phyloP scores from a whole-genome alignment of 768 basidiomycete species.

The Strobilomyces dryophilus region DNA sequence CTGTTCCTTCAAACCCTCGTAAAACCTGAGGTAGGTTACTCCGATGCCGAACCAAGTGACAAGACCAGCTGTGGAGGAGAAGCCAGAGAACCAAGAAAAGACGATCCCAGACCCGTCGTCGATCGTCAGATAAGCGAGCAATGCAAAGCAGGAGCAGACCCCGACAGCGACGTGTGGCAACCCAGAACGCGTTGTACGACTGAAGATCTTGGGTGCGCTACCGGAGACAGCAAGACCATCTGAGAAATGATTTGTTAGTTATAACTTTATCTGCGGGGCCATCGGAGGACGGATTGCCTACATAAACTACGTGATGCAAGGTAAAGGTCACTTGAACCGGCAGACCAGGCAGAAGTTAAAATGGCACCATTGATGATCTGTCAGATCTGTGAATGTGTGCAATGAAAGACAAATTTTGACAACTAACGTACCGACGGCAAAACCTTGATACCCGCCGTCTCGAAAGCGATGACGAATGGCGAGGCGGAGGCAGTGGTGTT shows the following conservation, averaged over 20 bases:
- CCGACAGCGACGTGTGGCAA: constrained; percentile 42
- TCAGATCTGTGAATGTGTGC: not conserved
- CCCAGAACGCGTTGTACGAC: constrained; percentile 34
- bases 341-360: constrained; percentile 2
- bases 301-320: constrained; percentile 2
- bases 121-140: constrained; percentile 40
- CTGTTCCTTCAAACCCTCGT: constrained; percentile 34
- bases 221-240: constrained; percentile 50
- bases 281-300: not conserved
- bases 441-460: too few relatives aligned
- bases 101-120: constrained; percentile 32
- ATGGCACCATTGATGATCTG: constrained; percentile 3
- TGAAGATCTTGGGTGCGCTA: constrained; percentile 52
- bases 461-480: not conserved
- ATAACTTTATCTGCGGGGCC: not conserved
- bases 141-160: constrained; percentile 28
- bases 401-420: not conserved
- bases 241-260: constrained; percentile 28
- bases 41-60: constrained; percentile 44
- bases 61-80: constrained; percentile 38
- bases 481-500: not conserved
- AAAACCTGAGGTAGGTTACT: constrained; percentile 45
- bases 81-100: constrained; percentile 39
- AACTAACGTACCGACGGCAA: not conserved
- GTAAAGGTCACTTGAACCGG: not conserved